Conservation (phyloP, 805 yeast species). For the Yarrowia hollandica region DNA sequence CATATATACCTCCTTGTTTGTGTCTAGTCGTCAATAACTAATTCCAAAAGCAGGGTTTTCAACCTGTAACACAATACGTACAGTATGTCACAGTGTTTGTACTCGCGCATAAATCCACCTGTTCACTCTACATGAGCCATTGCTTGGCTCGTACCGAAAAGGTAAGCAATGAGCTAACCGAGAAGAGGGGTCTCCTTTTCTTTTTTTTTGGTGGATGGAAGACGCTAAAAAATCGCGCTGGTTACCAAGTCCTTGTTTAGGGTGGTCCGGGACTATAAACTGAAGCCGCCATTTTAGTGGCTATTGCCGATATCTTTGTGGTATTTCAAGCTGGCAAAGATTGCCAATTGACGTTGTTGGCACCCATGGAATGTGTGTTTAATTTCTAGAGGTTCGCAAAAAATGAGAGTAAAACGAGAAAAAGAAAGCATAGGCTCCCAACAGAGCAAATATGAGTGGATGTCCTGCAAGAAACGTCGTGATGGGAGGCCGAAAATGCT, state of each 20-base stretch:
- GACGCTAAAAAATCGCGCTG: neutral
- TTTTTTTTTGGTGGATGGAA: neutral
- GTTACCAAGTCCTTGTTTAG: neutral
- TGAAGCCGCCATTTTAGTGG: too few relatives aligned
- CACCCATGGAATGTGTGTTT: conserved; percentile 9
- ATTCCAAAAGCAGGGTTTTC: neutral
- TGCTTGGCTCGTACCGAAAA: conserved; percentile 7
- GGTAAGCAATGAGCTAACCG: conserved; percentile 17
- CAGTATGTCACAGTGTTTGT: neutral
- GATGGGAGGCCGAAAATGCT: neutral
- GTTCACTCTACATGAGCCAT: conserved; percentile 6
- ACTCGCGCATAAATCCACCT: conserved; percentile 19
- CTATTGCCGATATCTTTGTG: too few relatives aligned
- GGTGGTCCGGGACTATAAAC: too few relatives aligned
- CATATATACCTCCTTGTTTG: too few relatives aligned
- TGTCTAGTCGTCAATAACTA: too few relatives aligned
- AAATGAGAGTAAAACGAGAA: neutral
- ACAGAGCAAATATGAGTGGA: neutral
- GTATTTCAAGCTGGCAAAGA: too few relatives aligned
- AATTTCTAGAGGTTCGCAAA: neutral
- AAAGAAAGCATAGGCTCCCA: neutral
- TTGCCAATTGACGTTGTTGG: neutral
- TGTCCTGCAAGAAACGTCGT: neutral
- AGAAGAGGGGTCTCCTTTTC: neutral
- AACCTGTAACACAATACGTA: neutral